Evolutionary conservation across 768 basidiomycete species (phyloP).

Genomic region (Lentinula boryana): DNA sequence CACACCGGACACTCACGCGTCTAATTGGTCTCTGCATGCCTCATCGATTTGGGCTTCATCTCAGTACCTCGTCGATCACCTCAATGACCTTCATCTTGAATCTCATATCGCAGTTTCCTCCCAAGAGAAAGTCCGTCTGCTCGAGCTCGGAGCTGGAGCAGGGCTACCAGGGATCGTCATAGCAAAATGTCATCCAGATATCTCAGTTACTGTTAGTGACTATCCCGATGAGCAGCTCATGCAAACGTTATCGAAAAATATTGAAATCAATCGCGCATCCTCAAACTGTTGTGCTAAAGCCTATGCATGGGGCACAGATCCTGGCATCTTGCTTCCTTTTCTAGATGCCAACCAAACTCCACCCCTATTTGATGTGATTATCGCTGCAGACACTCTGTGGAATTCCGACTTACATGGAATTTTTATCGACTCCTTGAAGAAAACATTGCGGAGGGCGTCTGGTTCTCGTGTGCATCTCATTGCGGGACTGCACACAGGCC

Average conservation of each 20-base stretch:
- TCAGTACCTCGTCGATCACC: constrained; percentile 59
- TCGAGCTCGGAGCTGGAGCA: constrained; percentile 72
- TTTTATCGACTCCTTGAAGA: constrained; percentile 47
- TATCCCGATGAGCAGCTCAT: constrained; percentile 67
- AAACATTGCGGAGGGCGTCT: constrained; percentile 35
- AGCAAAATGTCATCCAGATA: constrained; percentile 37
- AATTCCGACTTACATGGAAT: constrained; percentile 52
- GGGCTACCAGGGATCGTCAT: constrained; percentile 70
- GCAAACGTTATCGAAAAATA: constrained; percentile 49
- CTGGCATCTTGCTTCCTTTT: constrained; percentile 19
- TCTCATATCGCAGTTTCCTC: constrained; percentile 12
- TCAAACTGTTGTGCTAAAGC: constrained; percentile 46
- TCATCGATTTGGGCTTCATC: constrained; percentile 73
- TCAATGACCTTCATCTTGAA: constrained; percentile 40
- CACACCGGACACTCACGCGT: constrained; percentile 59
- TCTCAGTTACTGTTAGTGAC: constrained; percentile 53
- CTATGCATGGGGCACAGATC: constrained; percentile 61
- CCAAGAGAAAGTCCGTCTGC: constrained; percentile 25
- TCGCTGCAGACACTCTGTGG: constrained; percentile 79
- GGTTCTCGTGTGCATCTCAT: constrained; percentile 57
- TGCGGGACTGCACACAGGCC: constrained; percentile 71
- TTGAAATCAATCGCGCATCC: constrained; percentile 42
- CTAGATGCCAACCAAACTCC: background rate
- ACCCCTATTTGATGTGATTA: constrained; percentile 50
- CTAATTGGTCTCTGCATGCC: constrained; percentile 74